Percentiles rank a stretch among this genome's conserved stretches.
phyloP scores from a whole-genome alignment of 2,329 filamentous ascomycete genomes.

The Sclerotinia subarctica region DNA sequence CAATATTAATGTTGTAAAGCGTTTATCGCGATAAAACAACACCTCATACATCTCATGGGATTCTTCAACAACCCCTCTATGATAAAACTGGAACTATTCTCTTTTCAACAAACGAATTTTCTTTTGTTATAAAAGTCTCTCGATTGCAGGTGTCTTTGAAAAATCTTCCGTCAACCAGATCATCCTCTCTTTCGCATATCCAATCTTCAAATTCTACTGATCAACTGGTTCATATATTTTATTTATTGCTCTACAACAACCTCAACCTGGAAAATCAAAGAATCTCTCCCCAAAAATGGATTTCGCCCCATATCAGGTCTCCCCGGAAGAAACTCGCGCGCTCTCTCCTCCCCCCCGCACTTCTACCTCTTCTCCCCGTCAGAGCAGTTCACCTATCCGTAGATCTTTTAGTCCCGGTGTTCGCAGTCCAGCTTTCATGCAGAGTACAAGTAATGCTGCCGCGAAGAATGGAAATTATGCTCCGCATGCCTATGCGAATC shows the following conservation, averaged over 20 bases:
- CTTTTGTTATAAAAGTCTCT: not conserved
- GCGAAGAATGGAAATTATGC: conserved; percentile 31
- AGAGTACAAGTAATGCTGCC: conserved; percentile 13
- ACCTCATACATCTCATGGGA: not conserved
- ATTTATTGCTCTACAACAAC: not conserved
- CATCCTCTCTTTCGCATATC: not conserved
- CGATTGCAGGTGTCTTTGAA: not conserved
- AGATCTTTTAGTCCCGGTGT: conserved; percentile 43
- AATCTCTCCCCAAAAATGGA: conserved; percentile 56
- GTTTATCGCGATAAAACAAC: conserved; percentile 15
- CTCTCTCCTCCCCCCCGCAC: conserved; percentile 62
- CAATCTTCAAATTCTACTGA: not conserved
- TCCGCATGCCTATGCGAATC: conserved; percentile 19
- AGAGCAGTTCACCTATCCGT: conserved; percentile 55
- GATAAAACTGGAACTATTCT: not conserved
- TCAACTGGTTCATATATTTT: not conserved
- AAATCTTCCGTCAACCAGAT: no score
- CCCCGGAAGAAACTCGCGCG: conserved; percentile 78
- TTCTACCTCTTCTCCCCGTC: conserved; percentile 37
- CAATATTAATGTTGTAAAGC: conserved; percentile 2
- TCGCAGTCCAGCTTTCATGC: conserved; percentile 38
- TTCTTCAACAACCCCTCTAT: conserved; percentile 4
- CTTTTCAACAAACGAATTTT: not conserved
- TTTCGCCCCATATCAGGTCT: conserved; percentile 96
- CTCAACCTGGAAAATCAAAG: not conserved